Conservation (phyloP, 228 moss, liverwort and hornwort genomes). For the Sphagnum fallax region DNA sequence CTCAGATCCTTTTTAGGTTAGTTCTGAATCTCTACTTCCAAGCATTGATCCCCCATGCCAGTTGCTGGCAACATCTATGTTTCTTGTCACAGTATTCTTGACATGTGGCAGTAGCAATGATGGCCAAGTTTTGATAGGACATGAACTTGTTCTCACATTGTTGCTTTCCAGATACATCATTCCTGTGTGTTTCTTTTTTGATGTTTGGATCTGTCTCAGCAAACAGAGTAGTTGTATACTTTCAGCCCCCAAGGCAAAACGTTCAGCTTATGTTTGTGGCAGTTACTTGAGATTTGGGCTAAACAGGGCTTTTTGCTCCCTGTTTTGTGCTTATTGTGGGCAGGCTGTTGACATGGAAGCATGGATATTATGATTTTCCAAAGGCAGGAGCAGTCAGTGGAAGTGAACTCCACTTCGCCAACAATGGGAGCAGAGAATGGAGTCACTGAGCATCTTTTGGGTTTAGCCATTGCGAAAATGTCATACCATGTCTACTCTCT, state of each 20-base stretch:
- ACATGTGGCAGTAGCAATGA: no score
- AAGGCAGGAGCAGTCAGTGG: not conserved
- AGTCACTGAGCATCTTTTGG: constrained; percentile 8
- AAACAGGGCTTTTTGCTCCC: no score
- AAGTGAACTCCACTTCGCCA: not conserved
- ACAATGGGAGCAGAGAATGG: not conserved
- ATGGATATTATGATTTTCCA: constrained; percentile 20
- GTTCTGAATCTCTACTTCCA: no score
- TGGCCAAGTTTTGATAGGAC: no score
- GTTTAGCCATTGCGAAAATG: constrained; percentile 17
- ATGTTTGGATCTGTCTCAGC: not conserved
- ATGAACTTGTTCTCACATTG: no score
- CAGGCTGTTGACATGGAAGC: constrained; percentile 28
- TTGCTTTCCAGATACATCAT: not conserved
- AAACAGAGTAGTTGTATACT: not conserved
- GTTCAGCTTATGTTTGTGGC: not conserved
- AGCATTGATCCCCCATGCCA: no score
- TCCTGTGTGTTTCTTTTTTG: not conserved
- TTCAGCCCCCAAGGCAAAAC: not conserved
- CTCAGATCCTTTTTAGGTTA: no score
- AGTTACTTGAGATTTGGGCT: not conserved
- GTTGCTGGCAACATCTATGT: no score
- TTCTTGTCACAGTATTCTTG: no score
- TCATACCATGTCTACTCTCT: constrained; percentile 25
- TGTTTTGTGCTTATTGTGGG: no score